Evolutionary conservation across 2,329 filamentous ascomycete genomes (phyloP).

Genomic region (Tolypocladium amazonense): DNA sequence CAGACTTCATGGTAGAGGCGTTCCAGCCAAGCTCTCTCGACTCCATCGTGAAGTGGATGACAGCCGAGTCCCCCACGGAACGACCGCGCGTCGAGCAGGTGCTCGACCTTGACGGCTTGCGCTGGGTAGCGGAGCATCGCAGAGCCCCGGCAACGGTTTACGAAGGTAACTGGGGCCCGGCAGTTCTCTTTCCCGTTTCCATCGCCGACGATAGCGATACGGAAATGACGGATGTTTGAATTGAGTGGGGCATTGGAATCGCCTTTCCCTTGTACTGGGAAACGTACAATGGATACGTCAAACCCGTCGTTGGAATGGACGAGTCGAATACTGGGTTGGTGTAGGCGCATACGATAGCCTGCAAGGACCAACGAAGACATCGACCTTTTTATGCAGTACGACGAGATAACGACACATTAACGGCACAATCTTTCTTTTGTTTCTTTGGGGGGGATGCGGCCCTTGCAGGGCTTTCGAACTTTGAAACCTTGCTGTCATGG

Average conservation of each 20-base stretch:
- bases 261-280: constrained; percentile 12
- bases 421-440: constrained; percentile 9
- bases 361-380: constrained; percentile 9
- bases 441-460: neutral
- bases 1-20: constrained; percentile 79
- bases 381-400: constrained; percentile 13
- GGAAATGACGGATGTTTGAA: constrained; percentile 49
- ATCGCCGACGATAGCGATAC: constrained; percentile 34
- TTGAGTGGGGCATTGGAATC: constrained; percentile 8
- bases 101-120: constrained; percentile 60
- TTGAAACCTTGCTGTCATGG: neutral
- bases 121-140: constrained; percentile 69
- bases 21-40: constrained; percentile 68
- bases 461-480: neutral
- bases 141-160: constrained; percentile 88
- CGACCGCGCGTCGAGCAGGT: constrained; percentile 69
- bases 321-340: neutral
- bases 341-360: neutral
- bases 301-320: constrained; percentile 6
- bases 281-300: constrained; percentile 10
- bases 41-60: constrained; percentile 78
- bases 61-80: constrained; percentile 59
- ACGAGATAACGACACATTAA: constrained; percentile 17
- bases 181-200: constrained; percentile 32
- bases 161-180: constrained; percentile 91